phyloP scores from a whole-genome alignment of 768 basidiomycete genomes.

The Tephrocybe sp. region DNA sequence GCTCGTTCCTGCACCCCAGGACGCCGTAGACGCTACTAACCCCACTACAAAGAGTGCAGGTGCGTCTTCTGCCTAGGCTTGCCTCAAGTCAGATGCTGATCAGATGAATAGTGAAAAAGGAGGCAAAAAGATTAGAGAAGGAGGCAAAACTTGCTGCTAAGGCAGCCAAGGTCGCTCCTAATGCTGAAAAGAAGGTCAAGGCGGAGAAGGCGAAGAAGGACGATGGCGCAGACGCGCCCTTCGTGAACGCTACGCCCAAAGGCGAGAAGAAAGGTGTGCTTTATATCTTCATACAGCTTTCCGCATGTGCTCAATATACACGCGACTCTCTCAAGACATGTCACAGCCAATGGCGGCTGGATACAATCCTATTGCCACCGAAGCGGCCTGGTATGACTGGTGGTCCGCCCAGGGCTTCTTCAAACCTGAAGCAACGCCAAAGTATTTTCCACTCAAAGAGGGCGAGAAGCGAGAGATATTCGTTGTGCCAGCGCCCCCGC shows the following conservation, averaged over 20 bases:
- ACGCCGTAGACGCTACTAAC: conserved; percentile 25
- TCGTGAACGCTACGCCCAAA: conserved; percentile 85
- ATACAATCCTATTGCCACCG: conserved; percentile 94
- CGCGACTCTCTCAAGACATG: conserved; percentile 58
- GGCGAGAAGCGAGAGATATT: conserved; percentile 69
- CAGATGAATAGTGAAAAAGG: conserved; percentile 66
- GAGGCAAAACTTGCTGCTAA: conserved; percentile 79
- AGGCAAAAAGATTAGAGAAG: conserved; percentile 79
- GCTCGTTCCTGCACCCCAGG: conserved; percentile 1
- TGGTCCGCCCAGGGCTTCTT: conserved; percentile 92
- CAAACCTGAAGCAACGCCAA: conserved; percentile 50
- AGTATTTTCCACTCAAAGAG: conserved; percentile 54
- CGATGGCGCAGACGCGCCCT: conserved; percentile 67
- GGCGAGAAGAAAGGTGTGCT: conserved; percentile 91
- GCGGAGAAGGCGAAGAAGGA: conserved; percentile 72
- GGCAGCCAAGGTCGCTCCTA: conserved; percentile 47
- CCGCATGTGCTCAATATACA: conserved; percentile 1
- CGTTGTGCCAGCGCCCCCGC: conserved; percentile 89
- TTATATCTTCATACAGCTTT: neutral
- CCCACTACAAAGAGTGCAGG: conserved; percentile 46
- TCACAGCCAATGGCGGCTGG: conserved; percentile 86
- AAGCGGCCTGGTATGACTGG: conserved; percentile 98
- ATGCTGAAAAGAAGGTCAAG: conserved; percentile 71
- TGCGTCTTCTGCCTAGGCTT: conserved; percentile 13
- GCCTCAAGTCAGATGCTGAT: neutral